Percentiles rank a stretch among this genome's conserved stretches.
These are phyloP conservation scores for Sistotremastrum niveocremeum DNA, from an alignment of 768 basidiomycete species.

Conservation along the genomic window DNA sequence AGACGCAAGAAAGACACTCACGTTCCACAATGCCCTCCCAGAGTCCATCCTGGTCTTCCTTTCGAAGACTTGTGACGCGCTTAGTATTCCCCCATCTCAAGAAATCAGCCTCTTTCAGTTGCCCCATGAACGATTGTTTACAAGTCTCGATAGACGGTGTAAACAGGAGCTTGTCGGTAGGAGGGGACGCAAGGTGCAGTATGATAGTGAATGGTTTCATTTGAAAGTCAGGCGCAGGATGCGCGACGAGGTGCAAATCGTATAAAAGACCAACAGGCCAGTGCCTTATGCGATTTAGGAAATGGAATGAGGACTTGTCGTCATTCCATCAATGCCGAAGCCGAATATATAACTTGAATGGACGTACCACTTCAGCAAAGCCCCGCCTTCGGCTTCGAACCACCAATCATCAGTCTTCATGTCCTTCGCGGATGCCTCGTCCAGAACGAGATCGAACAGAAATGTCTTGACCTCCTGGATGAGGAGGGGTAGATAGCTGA, in stretches of 20 bases:
- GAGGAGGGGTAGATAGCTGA: constrained; percentile 85
- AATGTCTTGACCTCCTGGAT: constrained; percentile 81
- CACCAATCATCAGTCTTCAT: constrained; percentile 91
- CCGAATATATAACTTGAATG: background rate
- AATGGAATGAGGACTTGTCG: background rate
- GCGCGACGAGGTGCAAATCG: constrained; percentile 63
- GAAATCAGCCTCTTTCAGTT: constrained; percentile 94
- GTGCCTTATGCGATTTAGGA: constrained; percentile 46
- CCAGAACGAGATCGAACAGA: constrained; percentile 85
- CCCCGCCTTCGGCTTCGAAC: constrained; percentile 86
- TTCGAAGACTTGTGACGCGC: constrained; percentile 79
- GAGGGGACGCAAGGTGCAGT: constrained; percentile 80
- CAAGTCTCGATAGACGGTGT: constrained; percentile 73
- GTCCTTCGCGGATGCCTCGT: constrained; percentile 61
- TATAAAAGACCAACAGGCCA: constrained; percentile 95
- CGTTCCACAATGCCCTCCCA: constrained; percentile 97
- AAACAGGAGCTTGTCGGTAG: constrained; percentile 72
- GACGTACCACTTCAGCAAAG: constrained; percentile 74
- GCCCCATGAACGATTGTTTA: constrained; percentile 91
- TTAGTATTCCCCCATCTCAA: constrained; percentile 94
- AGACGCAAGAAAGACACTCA: constrained; percentile 28
- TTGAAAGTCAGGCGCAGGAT: constrained; percentile 27
- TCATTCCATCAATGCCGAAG: background rate
- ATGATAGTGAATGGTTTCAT: constrained; percentile 60
- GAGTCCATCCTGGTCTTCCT: constrained; percentile 87